These are phyloP conservation scores for Lycium barbarum DNA, from an alignment of 257 asterid species.

Conservation along the genomic window DNA sequence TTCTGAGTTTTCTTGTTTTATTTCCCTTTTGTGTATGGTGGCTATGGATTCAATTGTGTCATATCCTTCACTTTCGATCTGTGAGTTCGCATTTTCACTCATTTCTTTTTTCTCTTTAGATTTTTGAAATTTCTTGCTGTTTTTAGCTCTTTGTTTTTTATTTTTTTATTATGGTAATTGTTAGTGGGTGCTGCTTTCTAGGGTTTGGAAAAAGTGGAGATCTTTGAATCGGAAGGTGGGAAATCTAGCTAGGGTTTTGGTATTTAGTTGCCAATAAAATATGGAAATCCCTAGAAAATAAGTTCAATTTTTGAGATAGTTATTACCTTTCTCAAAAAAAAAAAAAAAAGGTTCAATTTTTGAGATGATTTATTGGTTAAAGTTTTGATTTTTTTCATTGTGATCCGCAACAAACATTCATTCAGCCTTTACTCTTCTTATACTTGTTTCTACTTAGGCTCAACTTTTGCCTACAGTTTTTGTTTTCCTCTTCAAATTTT, in stretches of 20 bases:
- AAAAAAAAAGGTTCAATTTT: constrained; percentile 5
- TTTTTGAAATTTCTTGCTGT: constrained; percentile 18
- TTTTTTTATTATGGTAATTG: constrained; percentile 6
- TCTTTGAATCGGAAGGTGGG: constrained; percentile 26
- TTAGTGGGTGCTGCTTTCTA: constrained; percentile 19
- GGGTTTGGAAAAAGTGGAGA: constrained; percentile 33
- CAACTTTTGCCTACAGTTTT: not conserved
- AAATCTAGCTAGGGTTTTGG: constrained; percentile 32
- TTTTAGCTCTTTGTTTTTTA: not conserved
- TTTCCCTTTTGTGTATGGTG: not conserved
- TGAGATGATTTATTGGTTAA: constrained; percentile 9
- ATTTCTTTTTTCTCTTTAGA: not conserved
- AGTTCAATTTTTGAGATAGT: constrained; percentile 18
- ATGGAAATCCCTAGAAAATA: constrained; percentile 28
- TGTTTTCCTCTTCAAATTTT: not conserved
- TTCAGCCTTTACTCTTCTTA: not conserved
- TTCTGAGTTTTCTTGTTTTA: constrained; percentile 14
- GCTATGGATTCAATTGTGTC: constrained; percentile 27
- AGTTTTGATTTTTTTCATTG: constrained; percentile 27
- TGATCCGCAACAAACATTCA: constrained; percentile 2
- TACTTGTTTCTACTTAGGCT: constrained; percentile 9
- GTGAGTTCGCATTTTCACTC: constrained; percentile 30
- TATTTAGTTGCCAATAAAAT: constrained; percentile 21
- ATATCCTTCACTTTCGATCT: constrained; percentile 26
- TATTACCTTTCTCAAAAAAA: too few relatives aligned